Conservation (phyloP, 129 eudicot species). For the Lactuca sativa region DNA sequence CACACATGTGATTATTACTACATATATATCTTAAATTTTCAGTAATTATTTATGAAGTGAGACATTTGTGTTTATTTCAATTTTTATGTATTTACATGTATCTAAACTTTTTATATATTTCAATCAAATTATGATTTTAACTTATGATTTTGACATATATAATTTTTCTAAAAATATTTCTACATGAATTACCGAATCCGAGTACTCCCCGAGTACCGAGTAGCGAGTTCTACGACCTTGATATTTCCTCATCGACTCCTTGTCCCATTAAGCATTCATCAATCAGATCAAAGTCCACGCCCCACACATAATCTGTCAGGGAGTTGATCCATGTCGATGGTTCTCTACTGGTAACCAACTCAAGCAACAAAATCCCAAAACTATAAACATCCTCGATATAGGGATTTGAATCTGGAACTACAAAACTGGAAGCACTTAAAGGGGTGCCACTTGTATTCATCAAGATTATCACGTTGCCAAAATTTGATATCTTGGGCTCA, state of each 20-base stretch:
- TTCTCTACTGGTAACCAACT: constrained; percentile 52
- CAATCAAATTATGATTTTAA: too few relatives aligned
- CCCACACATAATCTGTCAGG: not conserved
- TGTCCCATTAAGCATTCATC: constrained; percentile 11
- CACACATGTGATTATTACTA: too few relatives aligned
- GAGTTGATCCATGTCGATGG: constrained; percentile 1
- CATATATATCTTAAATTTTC: too few relatives aligned
- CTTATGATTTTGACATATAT: too few relatives aligned
- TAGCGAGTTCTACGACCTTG: too few relatives aligned
- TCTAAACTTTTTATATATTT: too few relatives aligned
- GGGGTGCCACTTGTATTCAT: constrained; percentile 36
- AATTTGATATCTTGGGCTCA: constrained; percentile 56
- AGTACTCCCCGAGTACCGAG: too few relatives aligned
- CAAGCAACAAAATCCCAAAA: constrained; percentile 77
- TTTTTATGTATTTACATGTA: too few relatives aligned
- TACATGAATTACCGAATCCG: too few relatives aligned
- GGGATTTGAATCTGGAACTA: constrained; percentile 43
- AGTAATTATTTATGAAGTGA: too few relatives aligned
- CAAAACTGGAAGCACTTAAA: constrained; percentile 18
- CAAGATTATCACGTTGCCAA: constrained; percentile 43
- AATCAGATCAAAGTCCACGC: not conserved
- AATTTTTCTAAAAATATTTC: too few relatives aligned
- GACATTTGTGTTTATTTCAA: too few relatives aligned
- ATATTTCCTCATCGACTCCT: constrained; percentile 17
- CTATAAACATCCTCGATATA: constrained; percentile 78